Base-by-base conservation (phyloP, 768 basidiomycete genomes). In the Boletus pseudopeckii region DNA sequence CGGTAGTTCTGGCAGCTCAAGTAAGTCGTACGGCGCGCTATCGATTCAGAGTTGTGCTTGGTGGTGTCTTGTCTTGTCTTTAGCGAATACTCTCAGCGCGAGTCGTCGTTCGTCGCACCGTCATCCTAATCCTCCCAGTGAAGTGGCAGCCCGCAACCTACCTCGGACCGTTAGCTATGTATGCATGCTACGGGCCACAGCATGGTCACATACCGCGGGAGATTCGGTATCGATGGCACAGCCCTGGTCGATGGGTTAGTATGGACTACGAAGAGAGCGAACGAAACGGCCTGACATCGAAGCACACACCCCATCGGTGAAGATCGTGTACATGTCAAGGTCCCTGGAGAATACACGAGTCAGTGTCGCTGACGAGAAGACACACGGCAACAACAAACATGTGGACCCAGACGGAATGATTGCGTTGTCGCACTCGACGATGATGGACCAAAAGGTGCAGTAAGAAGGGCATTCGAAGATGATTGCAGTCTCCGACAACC, bases 381-480 rank as follows among this genome's bases (percentile, higher is more conserved):
- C 7, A 26, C 9, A n/a, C 7, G 6, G 14, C 2, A 11, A 34
- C 2, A 4, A 58, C 54, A 4, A 15, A 58, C 54, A 58, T 48
- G 33, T 47, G 20, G 11, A 48, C 4, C 41, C 49, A 15, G 54
- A 14, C 10, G 54, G 56, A 26, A 48, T 51, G 32, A 44, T 22
- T 4, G 30, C 11, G 26, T 26, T 58, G 37, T 47, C 40, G n/a
- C 56, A 55, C 18, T 55, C 54, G 20, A 58, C 10, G 18, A 58
- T 55, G 41, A 55, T 55, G 30, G 56, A 51, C 39, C 44, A 57
- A 49, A 50, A 57, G 4, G 44, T 8, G 24, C 20, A 55, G n/a
- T 15, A 11, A 14, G 14, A 51, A 7, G 45, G 11, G 15, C 30
- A 20, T 4, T 55, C 45, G 1, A 53, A 49, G 22, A 57, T 46